A percentile compares a stretch with the other conserved stretches of the same genome.
Evolutionary conservation across 352 stramenopile species (phyloP).

Genomic region (Globisporangium solare): DNA sequence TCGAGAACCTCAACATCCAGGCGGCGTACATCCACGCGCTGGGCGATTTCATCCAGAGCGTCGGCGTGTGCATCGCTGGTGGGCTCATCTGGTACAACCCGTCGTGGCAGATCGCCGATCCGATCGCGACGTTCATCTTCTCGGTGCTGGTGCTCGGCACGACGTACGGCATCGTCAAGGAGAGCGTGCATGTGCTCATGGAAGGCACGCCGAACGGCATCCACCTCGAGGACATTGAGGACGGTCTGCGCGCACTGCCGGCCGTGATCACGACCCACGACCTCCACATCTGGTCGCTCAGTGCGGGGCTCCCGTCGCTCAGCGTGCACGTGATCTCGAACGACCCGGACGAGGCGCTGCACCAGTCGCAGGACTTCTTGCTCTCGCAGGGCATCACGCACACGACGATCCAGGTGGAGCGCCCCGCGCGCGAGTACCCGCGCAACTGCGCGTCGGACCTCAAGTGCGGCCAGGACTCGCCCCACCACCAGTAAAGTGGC

Average conservation of each 20-base stretch:
- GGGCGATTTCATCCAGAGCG: conserved; percentile 95
- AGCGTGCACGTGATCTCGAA: conserved; percentile 91
- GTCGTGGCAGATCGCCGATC: conserved; percentile 94
- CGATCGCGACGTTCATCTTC: conserved; percentile 98
- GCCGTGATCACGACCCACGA: conserved; percentile 94
- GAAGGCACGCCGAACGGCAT: conserved; percentile 93
- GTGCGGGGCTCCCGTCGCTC: conserved; percentile 83
- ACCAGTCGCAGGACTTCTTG: conserved; percentile 68
- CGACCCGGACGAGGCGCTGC: conserved; percentile 57
- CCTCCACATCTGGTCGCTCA: conserved; percentile 98
- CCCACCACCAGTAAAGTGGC: conserved; percentile 25
- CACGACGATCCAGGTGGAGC: conserved; percentile 88
- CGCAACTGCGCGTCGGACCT: conserved; percentile 61
- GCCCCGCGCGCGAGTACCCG: conserved; percentile 60
- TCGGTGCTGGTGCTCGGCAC: conserved; percentile 93
- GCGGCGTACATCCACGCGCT: conserved; percentile 97
- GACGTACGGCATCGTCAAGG: conserved; percentile 89
- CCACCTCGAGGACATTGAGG: conserved; percentile 80
- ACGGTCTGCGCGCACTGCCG: conserved; percentile 66
- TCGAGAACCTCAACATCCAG: conserved; percentile 93
- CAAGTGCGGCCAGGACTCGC: conserved; percentile 77
- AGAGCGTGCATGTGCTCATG: conserved; percentile 93
- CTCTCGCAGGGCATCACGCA: conserved; percentile 79
- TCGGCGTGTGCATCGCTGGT: conserved; percentile 94
- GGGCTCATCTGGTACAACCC: conserved; percentile 96